Evolutionary conservation across 495 filamentous ascomycete species (phyloP), one percentile per base, ranked within the genome.

Genomic region (Penicillium bialowiezense): DNA sequence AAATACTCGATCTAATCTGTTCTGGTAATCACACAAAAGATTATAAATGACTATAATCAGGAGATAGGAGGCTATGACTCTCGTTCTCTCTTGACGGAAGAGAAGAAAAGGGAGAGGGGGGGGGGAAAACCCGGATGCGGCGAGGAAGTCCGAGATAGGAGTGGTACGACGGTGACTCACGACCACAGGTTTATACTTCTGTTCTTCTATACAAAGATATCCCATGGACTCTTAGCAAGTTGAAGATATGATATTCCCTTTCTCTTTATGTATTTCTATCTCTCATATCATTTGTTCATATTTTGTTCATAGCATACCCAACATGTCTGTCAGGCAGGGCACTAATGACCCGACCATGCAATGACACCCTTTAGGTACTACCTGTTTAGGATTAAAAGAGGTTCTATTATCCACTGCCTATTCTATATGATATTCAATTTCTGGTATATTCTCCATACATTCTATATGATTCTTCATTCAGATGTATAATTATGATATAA

Each of bases 131-230:
- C 49, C 49, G 49, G 35, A 52, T 52, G 41, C 49, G 41, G 49
- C 41, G 28, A 40, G 29, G 28, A 24, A 39, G 15, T 38, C 45
- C 45, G 45, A 48, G 45, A 48, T 48, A 48, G 45, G 45, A 32
- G 43, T 42, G 44, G 48, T 38, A 35, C 32, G 40, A 50, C 39
- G 37, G 48, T 52, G 49, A 52, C 41, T 52, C 49, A 46, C 23
- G 31, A 28, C 24, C 4, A 9, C 6, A 6, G 37, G 15, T 40
- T 21, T n/a, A n/a, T n/a, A n/a, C n/a, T n/a, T 26, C 23, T 8
- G 23, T 26, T 26, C 14, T 13, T 15, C 44, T 24, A 12, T 29
- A 41, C 24, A 13, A n/a, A n/a, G n/a, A n/a, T n/a, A n/a, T n/a
- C n/a, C n/a, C n/a, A n/a, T n/a, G n/a, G n/a, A n/a, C n/a, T n/a